Base-by-base conservation (phyloP, 805 yeast species). In the Metschnikowia proteae region DNA sequence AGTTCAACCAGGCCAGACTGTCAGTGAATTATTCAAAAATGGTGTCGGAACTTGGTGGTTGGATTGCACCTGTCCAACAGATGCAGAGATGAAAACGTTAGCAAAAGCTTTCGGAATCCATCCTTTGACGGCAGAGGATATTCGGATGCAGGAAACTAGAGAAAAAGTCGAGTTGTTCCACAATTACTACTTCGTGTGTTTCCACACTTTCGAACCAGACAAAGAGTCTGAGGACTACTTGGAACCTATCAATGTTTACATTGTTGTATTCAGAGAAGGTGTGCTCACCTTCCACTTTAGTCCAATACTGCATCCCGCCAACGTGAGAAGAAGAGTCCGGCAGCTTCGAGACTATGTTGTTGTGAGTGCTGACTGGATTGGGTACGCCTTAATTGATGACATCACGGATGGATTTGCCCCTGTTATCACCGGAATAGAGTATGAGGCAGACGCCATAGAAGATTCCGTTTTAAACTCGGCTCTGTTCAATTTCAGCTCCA, bases 121-220 rank as follows among this genome's bases (percentile, higher is more conserved):
- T 74, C 99, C 99, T 29, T 82, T 92, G 74, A 92, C 99, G 0
- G 90, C 97, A 1, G 99, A 92, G 71, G 99, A 92, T 82, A 91
- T 92, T 55, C 75, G 96, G 49, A 87, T 89, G 81, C 96, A 91
- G 70, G 99, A 92, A 71, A 82, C 96, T 25, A 90, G 99, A 70
- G 99, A 92, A 72, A 92, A 92, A 68, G 97, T 92, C 29, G 99
- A 92, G 69, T 74, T 92, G 53, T 92, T 92, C 77, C 81, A 83
- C 59, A 80, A 81, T 56, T 92, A 92, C 68, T 92, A 94, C 68
- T 90, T 94, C 73, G 96, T 94, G 37, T 88, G 96, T 77, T 94
- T 94, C 80, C 97, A 94, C 66, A 88, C 98, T 3, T 94, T 94
- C 68, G 97, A 90, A 63, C 83, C 86, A 25, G 96, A 92, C 56